Evolutionary conservation across 805 yeast species (phyloP), one percentile per base, ranked within the genome.

Genomic region (Teunomyces barrocoloradensis): DNA sequence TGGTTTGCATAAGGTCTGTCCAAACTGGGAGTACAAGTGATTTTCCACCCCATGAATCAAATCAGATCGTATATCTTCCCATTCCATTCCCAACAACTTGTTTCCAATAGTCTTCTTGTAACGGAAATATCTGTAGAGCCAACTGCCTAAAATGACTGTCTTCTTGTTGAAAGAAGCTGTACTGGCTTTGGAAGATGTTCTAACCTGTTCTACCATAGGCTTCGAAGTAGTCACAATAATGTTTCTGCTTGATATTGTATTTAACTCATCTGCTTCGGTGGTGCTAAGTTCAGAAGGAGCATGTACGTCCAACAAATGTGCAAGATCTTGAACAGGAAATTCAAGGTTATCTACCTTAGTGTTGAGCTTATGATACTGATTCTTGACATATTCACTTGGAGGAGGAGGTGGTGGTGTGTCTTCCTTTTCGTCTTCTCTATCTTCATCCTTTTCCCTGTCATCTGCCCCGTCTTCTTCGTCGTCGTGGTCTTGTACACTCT

Each of bases 41-140:
- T 58, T 54, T 51, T 73, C 77, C 20, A 71, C 55, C 7, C 75
- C 74, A 45, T 61, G 57, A 9, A 61, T 47, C 32, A 71, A 53
- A 42, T 73, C 77, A 47, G 64, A 59, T 27, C 76, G 52, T 32
- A 72, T 64, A 45, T 67, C 73, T 45, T 73, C 75, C 75, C 75
- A 73, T 55, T 70, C 76, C 54, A 73, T 68, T 2, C 66, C 73
- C 20, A 71, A 40, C 13, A 71, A 54, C 13, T 73, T 71, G 53
- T 66, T 67, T 9, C 63, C 63, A 6, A 63, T 53, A 4, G 67
- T 57, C 49, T 68, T 68, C 40, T 68, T 71, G 50, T 68, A 68
- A 43, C 59, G 68, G 51, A 73, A 71, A 54, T 61, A 69, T 28
- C 62, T 60, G 46, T 53, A 52, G 32, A 71, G 55, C 70, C 72